Conservation (phyloP, 148 eudicot genomes). For the Cornus controversa region DNA sequence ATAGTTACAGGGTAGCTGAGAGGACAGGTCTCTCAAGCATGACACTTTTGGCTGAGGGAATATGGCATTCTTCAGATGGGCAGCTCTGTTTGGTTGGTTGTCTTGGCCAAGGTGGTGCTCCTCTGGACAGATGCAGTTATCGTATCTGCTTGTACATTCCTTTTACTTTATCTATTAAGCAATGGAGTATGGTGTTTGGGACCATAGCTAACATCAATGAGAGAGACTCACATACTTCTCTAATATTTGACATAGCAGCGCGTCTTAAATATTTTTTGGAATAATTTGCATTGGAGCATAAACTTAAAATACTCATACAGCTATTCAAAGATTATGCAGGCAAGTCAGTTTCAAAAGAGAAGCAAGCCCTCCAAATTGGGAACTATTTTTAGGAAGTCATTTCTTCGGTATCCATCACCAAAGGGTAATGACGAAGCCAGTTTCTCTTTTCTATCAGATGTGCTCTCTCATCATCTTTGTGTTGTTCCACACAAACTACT, state of each 20-base stretch:
- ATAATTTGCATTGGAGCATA: background rate
- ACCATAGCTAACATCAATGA: conserved; percentile 12
- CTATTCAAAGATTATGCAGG: conserved; percentile 1
- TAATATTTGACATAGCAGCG: background rate
- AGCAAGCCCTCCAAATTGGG: background rate
- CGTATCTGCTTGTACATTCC: conserved; percentile 26
- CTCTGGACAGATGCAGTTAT: conserved; percentile 5
- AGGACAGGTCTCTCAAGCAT: no score
- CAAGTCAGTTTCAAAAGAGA: background rate
- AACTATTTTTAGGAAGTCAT: background rate
- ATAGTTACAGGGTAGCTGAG: background rate
- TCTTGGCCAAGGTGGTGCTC: conserved; percentile 8
- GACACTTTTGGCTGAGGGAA: conserved; percentile 27
- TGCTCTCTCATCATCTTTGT: background rate
- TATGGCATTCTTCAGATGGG: conserved; percentile 22
- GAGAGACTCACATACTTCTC: background rate
- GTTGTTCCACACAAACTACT: background rate
- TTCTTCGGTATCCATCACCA: background rate
- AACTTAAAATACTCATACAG: background rate
- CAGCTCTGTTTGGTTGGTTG: conserved; percentile 32
- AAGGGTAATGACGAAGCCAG: background rate
- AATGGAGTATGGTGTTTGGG: conserved; percentile 23
- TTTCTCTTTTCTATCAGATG: background rate
- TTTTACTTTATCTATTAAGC: conserved; percentile 15
- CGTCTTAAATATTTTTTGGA: background rate